Base-by-base conservation (phyloP, 139 green algal genomes). In the Limnomonas spitsbergensis region DNA sequence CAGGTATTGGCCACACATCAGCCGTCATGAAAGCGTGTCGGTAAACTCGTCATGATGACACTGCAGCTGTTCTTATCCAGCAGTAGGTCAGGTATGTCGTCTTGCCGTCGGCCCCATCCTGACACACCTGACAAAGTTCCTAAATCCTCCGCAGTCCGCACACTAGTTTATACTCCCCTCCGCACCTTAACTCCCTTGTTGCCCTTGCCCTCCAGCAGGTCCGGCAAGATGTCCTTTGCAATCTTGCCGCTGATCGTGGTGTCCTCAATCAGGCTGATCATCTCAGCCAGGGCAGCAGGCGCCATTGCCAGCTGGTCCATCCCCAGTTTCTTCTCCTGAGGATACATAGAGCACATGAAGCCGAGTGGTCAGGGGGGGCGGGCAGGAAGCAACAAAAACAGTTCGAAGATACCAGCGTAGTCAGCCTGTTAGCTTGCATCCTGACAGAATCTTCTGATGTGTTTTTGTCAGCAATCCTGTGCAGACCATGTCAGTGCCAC, bases 211-310 rank as follows among this genome's bases (percentile, higher is more conserved):
- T 92, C 53, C 32, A 97, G 80, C 54, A 97, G 86, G 1, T 91
- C 84, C 1, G 94, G 92, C 78, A 98, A 84, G 53, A 98, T 76
- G 66, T 98, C 91, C 82, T 99, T 99, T 36, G 86, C 95, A 73
- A 99, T 99, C 87, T 99, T 99, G 79, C 95, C 95, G 78, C 89
- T 96, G 84, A 99, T 98, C 20, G 40, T 76, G 39, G 1, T 36
- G 52, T 73, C 38, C 73, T 98, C 92, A 37, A 99, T 98, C 2
- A 98, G 85, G 2, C 3, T 9, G n/a, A 98, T 91, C 88, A 98
- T 93, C 81, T 99, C 94, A 4, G 89, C 91, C 27, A 98, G 86
- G 0, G 79, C 82, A 1, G 72, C 56, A 1, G 93, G 89, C 0
- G 68, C 82, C 47, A 96, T 82, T 20, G 70, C 34, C 35, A 93